Evolutionary conservation across 768 basidiomycete species (phyloP), one percentile per base, ranked within the genome.

Genomic region (Trametes cubensis): DNA sequence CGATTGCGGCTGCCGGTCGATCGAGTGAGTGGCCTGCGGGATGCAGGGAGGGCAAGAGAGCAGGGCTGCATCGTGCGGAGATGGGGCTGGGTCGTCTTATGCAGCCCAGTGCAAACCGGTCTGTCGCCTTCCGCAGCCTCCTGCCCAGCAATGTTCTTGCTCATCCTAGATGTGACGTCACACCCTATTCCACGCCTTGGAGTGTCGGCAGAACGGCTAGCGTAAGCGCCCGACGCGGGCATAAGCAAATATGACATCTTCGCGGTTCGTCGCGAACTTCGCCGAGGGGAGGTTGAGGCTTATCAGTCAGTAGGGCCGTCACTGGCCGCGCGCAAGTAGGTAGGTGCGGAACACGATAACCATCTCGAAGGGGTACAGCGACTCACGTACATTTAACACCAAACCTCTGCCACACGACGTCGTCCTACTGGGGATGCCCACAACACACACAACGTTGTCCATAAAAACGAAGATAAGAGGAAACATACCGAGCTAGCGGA

Each of bases 401-500:
- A 11, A 11, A 34, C 34, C 11, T 39, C 20, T 20, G 45, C 45
- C 20, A 46, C 18, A 40, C 34, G 21, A 52, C 34, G 51, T 52
- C 51, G n/a, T 40, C 30, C 26, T n/a, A 52, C 51, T 39, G 34
- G 10, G 5, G 10, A 34, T 34, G 34, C 34, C 5, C 34, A 10
- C 34, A 30, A 40, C 52, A 41, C 39, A 41, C 39, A 42, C 18
- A 21, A 21, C n/a, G 17, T 45, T 25, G 54, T 55, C 54, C 54
- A 23, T 44, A 17, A 10, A 11, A 34, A 34, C 34, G 34, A 11
- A 34, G 34, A 34, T 34, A 28, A 49, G n/a, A 26, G 26, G 30
- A 58, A 50, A 58, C 57, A 42, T 58, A 51, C 48, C 40, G 41
- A 40, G 48, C 56, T 58, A 50, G 57, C 47, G 48, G 57, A 57